Evolutionary conservation across 2,329 filamentous ascomycete genomes (phyloP), one percentile per base, ranked within the genome.

Genomic region (Penicillium sp.): DNA sequence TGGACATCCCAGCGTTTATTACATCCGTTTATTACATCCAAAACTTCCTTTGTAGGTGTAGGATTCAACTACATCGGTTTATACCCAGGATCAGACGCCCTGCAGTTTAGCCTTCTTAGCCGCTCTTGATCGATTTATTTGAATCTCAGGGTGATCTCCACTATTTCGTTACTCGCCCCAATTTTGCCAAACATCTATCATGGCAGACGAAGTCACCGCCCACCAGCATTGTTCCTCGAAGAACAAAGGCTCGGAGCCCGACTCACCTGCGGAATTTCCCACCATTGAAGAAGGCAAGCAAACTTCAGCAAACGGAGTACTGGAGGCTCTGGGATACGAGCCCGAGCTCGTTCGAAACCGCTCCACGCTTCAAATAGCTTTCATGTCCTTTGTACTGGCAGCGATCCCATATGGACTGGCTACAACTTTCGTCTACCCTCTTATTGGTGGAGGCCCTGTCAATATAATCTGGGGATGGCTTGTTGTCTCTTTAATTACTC

Each of bases 381-480:
- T 65, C 17, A 64, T 62, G 61, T 62, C 56, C 42, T 89, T 89
- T 67, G 86, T 86, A 50, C 88, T 89, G 70, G 88, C 88, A 82
- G 85, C 85, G 4, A 84, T 85, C 7, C 84, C 84, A 0, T 87
- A 85, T 62, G 86, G 85, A 43, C 75, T 88, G 17, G 82, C 78
- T n/a, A 88, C 86, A 2, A 88, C 86, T 0, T 77, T 89, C 61
- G 84, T 83, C 71, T 85, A 88, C 67, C 84, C 83, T 22, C 76
- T 89, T 22, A 82, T 81, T 17, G 84, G 88, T 68, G 87, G 87
- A 31, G 84, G 87, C 68, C 79, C 79, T 35, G 86, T 88, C n/a
- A 88, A 85, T 26, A 80, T 88, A 38, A 73, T 89, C 58, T 89
- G 83, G 79, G 87, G 87, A 42, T 89, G 81, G 84, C 78, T 87